These are phyloP conservation scores for Hortiboletus campestris DNA, from an alignment of 768 basidiomycete species.

Conservation along the genomic window DNA sequence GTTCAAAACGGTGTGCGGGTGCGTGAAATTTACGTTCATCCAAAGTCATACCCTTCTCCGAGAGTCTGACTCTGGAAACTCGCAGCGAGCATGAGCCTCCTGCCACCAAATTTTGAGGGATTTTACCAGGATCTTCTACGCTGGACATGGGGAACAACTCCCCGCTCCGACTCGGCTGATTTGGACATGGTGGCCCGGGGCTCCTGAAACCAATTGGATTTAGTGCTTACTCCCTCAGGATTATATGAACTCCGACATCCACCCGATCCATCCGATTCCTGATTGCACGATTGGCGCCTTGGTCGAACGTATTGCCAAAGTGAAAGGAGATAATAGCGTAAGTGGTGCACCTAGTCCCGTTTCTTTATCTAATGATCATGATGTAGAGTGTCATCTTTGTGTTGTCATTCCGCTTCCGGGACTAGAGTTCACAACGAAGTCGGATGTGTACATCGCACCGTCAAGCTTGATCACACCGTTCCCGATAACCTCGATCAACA, in stretches of 20 bases:
- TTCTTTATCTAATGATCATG: neutral
- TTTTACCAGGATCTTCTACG: slow-evolving; percentile 45
- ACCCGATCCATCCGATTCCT: slow-evolving; percentile 42
- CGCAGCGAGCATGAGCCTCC: too few relatives aligned
- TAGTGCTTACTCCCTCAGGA: slow-evolving; percentile 34
- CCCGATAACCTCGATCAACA: slow-evolving; percentile 24
- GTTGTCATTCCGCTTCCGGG: slow-evolving; percentile 43
- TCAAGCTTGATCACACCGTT: neutral
- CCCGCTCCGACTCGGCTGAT: slow-evolving; percentile 30
- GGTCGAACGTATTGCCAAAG: slow-evolving; percentile 36
- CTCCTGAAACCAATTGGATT: slow-evolving; percentile 25
- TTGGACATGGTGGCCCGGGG: slow-evolving; percentile 28
- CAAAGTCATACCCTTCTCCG: too few relatives aligned
- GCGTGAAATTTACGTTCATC: too few relatives aligned
- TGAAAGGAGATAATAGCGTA: slow-evolving; percentile 45
- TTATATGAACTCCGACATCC: slow-evolving; percentile 23
- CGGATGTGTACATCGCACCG: slow-evolving; percentile 1
- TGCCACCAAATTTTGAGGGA: too few relatives aligned
- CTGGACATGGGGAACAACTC: slow-evolving; percentile 43
- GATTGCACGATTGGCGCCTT: slow-evolving; percentile 42
- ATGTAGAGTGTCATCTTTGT: slow-evolving; percentile 45
- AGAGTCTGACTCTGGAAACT: too few relatives aligned
- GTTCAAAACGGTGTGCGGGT: too few relatives aligned
- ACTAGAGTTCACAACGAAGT: slow-evolving; percentile 19
- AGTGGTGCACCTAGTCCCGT: slow-evolving; percentile 4